These are phyloP conservation scores for Ambispora gerdemannii DNA, from an alignment of 192 early-diverging fungal genomes.

Conservation along the genomic window DNA sequence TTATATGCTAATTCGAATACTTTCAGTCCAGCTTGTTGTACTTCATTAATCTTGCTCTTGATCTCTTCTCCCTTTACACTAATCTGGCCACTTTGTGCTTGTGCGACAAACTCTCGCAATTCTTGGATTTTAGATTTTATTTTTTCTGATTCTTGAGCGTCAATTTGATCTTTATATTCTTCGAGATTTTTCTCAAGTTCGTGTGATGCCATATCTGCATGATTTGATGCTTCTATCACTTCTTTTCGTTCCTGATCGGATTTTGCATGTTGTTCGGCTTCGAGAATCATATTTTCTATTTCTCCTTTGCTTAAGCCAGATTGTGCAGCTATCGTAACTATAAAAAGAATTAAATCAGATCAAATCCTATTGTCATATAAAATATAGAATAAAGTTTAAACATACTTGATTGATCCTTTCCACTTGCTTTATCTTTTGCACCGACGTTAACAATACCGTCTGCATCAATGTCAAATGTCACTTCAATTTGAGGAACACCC, in stretches of 20 bases:
- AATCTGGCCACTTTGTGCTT: conserved; percentile 63
- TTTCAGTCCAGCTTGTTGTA: conserved; percentile 90
- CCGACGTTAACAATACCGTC: conserved; percentile 98
- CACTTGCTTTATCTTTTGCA: conserved; percentile 95
- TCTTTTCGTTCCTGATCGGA: conserved; percentile 89
- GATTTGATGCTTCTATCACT: conserved; percentile 91
- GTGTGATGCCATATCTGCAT: conserved; percentile 84
- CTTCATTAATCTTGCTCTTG: conserved; percentile 77
- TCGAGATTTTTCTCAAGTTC: conserved; percentile 94
- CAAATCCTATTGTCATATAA: background rate
- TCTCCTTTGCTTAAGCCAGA: conserved; percentile 90
- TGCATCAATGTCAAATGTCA: conserved; percentile 98
- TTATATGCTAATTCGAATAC: conserved; percentile 99
- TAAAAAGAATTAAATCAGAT: background rate
- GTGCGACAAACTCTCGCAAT: conserved; percentile 73
- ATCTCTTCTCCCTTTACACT: conserved; percentile 77
- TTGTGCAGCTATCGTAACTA: conserved; percentile 89
- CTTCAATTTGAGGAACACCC: conserved; percentile 96
- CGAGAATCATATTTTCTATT: conserved; percentile 95
- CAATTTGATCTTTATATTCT: conserved; percentile 96
- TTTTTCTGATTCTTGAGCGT: conserved; percentile 80
- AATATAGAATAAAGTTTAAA: background rate
- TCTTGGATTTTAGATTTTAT: conserved; percentile 80
- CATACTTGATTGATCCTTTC: conserved; percentile 86
- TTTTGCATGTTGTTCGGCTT: conserved; percentile 91